These are phyloP conservation scores for Fusarium sp. DNA, from an alignment of 2,329 filamentous ascomycete genomes.

Conservation along the genomic window DNA sequence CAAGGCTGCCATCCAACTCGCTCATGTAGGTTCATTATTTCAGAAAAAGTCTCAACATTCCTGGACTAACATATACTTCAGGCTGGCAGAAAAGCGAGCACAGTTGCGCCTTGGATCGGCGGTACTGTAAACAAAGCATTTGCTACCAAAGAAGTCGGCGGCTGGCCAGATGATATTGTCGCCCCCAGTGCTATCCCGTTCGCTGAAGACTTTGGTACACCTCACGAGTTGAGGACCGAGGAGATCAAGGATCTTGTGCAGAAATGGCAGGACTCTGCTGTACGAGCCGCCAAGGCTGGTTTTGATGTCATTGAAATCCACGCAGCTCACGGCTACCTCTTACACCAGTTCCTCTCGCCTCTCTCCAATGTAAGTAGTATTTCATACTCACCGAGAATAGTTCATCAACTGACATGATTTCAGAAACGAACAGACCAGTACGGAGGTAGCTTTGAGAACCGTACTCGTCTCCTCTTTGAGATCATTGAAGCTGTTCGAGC, in stretches of 20 bases:
- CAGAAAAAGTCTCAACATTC: neutral
- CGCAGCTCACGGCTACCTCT: constrained; percentile 73
- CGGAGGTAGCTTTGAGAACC: constrained; percentile 74
- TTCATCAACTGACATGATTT: constrained; percentile 12
- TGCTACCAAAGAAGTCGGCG: constrained; percentile 63
- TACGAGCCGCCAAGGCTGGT: constrained; percentile 74
- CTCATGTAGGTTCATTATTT: constrained; percentile 63
- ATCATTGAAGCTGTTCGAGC: constrained; percentile 62
- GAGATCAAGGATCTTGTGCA: constrained; percentile 76
- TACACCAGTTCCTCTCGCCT: constrained; percentile 73
- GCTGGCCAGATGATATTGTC: constrained; percentile 69
- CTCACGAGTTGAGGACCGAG: constrained; percentile 74
- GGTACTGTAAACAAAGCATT: constrained; percentile 59
- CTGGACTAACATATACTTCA: neutral
- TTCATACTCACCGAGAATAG: neutral
- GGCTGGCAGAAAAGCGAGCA: constrained; percentile 75
- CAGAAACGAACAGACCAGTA: constrained; percentile 71
- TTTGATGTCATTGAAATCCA: constrained; percentile 81
- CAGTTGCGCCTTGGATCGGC: constrained; percentile 72
- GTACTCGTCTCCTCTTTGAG: constrained; percentile 70
- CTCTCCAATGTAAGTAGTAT: constrained; percentile 61
- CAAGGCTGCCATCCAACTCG: constrained; percentile 83
- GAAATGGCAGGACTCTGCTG: constrained; percentile 69
- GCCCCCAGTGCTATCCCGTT: constrained; percentile 68
- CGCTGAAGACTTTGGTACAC: constrained; percentile 68